Conservation (phyloP, 805 yeast genomes). For the Suhomyces faveliae region DNA sequence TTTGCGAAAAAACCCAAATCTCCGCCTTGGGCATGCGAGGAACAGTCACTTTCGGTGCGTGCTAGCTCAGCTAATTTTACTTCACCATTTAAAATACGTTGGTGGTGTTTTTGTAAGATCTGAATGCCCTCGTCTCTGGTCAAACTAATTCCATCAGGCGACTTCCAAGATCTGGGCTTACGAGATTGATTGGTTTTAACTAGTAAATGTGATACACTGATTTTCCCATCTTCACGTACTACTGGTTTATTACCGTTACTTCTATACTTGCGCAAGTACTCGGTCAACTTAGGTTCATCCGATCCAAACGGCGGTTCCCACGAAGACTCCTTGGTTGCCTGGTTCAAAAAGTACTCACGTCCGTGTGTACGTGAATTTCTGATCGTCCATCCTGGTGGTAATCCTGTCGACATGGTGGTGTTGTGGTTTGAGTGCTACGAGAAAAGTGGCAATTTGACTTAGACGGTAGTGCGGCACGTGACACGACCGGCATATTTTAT, state of each 20-base stretch:
- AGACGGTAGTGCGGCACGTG: not conserved
- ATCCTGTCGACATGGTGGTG: conserved; percentile 54
- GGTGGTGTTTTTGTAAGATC: conserved; percentile 55
- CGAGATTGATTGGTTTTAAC: conserved; percentile 82
- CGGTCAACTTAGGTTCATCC: conserved; percentile 55
- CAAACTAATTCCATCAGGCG: conserved; percentile 65
- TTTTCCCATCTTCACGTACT: conserved; percentile 47
- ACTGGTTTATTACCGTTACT: conserved; percentile 46
- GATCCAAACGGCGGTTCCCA: conserved; percentile 94
- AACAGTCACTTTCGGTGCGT: conserved; percentile 80
- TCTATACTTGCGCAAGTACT: conserved; percentile 48
- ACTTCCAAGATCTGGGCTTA: conserved; percentile 91
- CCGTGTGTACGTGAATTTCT: conserved; percentile 75
- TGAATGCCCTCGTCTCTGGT: conserved; percentile 81
- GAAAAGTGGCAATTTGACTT: not conserved
- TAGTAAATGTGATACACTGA: conserved; percentile 78
- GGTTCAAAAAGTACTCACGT: conserved; percentile 79
- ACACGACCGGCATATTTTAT: not conserved
- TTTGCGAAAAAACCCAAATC: conserved; percentile 86
- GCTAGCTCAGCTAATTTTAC: conserved; percentile 71
- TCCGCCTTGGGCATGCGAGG: conserved; percentile 83
- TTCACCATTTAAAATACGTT: conserved; percentile 61
- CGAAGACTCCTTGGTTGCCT: conserved; percentile 64
- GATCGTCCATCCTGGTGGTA: conserved; percentile 85
- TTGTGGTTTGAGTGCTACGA: not conserved